Percentiles rank a stretch among this genome's conserved stretches.
phyloP scores from a whole-genome alignment of 2,329 filamentous ascomycete genomes.

The Cyphellophora attinorum region DNA sequence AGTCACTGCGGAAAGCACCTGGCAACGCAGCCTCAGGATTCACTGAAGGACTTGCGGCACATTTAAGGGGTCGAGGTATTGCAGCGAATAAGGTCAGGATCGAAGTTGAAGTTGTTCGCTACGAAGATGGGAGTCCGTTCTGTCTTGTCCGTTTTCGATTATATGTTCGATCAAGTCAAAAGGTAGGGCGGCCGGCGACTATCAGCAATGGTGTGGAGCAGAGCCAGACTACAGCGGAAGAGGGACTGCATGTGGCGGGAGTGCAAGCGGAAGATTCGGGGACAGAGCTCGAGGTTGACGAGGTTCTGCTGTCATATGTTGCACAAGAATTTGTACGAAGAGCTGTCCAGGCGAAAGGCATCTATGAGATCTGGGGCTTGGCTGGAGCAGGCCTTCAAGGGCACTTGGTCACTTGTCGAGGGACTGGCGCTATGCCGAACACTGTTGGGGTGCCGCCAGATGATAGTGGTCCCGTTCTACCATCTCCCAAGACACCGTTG shows the following conservation, averaged over 20 bases:
- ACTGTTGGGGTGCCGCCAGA: not conserved
- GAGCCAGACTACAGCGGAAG: constrained; percentile 12
- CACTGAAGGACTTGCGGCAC: too few relatives aligned
- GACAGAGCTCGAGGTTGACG: not conserved
- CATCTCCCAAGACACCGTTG: constrained; percentile 28
- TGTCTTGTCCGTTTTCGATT: constrained; percentile 58
- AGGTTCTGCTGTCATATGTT: constrained; percentile 38
- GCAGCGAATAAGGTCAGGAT: constrained; percentile 53
- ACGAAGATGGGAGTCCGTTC: constrained; percentile 70
- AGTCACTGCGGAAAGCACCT: too few relatives aligned
- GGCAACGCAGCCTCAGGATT: not conserved
- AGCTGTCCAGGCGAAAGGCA: constrained; percentile 70
- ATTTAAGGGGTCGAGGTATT: too few relatives aligned
- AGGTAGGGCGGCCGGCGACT: not conserved
- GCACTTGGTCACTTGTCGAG: not conserved
- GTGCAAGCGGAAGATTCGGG: too few relatives aligned
- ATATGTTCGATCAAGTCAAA: too few relatives aligned
- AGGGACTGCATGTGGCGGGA: constrained; percentile 27
- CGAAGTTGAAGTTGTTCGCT: constrained; percentile 62
- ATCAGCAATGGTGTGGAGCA: not conserved
- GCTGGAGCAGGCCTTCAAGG: constrained; percentile 33
- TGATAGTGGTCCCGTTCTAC: too few relatives aligned
- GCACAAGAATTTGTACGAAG: constrained; percentile 61
- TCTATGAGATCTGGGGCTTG: constrained; percentile 82
- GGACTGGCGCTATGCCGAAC: not conserved